Base-by-base conservation (phyloP, 2,329 filamentous ascomycete species). In the Aspergillus fructus region DNA sequence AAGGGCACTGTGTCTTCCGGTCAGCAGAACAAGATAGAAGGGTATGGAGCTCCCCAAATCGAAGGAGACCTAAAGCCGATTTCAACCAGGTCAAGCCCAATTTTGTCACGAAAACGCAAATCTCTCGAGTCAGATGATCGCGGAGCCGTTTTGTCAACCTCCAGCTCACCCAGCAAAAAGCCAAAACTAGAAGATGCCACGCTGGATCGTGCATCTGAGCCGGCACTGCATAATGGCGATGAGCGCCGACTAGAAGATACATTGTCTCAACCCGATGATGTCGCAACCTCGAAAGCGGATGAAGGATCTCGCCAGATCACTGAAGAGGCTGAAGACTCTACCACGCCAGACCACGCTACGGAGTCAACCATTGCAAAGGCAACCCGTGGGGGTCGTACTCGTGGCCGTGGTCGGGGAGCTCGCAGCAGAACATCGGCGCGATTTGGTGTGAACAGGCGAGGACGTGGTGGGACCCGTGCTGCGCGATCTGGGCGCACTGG, bases 401-500 rank as follows among this genome's bases (percentile, higher is more conserved):
- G 69, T 37, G 59, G 68, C 49, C 68, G 74, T 56, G 73, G 71
- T 39, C 69, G 73, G 37, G 71, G 71, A 27, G 65, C 72, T 43
- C 69, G 73, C 39, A 70, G 68, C 23, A 66, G 71, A 40, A 67
- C 64, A 23, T 66, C 66, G 40, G 59, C 61, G 21, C 63, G 65
- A n/a, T 62, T 61, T 52, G 58, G 60, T n/a, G 48, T 48, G 27
- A 58, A 19, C 47, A 63, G 57, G 47, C 59, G 63, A 53, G 71
- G 69, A 50, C 73, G 70, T 40, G 71, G 68, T 19, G 70, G 63
- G 27, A 64, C 60, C 24, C 68, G 68, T 19, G 68, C 62, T 48
- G 65, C 55, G 19, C 69, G 67, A 46, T 67, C 64, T 24, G 60
- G 64, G 34, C 59, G 66, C 48, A 56, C 60, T 58, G 53, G 63